Conservation (phyloP, 306 rosid species). For the Crataegus laevigata region DNA sequence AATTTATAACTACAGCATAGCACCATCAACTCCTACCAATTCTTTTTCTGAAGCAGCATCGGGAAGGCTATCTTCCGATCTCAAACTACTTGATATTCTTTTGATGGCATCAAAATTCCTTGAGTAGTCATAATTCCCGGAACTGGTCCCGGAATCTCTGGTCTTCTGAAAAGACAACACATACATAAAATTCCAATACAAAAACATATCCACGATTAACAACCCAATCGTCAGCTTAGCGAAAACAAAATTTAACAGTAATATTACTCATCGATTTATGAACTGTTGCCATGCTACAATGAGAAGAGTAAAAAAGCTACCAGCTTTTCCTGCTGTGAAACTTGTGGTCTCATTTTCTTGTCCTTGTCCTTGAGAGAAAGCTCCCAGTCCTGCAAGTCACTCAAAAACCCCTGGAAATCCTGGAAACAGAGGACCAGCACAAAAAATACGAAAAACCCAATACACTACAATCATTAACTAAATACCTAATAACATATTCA, state of each 20-base stretch:
- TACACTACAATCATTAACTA: neutral
- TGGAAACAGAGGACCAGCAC: conserved; percentile 22
- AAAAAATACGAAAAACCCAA: conserved; percentile 1
- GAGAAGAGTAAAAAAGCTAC: conserved; percentile 19
- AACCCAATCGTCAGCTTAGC: neutral
- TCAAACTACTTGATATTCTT: conserved; percentile 33
- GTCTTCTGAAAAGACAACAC: conserved; percentile 30
- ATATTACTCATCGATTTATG: neutral
- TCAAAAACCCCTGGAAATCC: conserved; percentile 94
- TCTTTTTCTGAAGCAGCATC: conserved; percentile 92
- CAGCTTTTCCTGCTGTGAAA: conserved; percentile 36
- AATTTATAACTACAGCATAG: neutral
- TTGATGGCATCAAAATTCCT: conserved; percentile 37
- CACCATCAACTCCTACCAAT: conserved; percentile 38
- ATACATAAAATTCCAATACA: conserved; percentile 16
- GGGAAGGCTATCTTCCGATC: conserved; percentile 49
- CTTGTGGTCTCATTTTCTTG: conserved; percentile 33
- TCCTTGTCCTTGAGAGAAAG: conserved; percentile 58
- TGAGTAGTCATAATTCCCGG: conserved; percentile 33
- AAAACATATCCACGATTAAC: neutral
- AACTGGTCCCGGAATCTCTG: conserved; percentile 26
- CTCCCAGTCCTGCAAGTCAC: conserved; percentile 97
- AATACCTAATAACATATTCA: neutral
- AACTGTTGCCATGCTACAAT: neutral
- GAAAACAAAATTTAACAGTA: neutral